These are phyloP conservation scores for Mycosphaerella sp. DNA, from an alignment of 2,329 filamentous ascomycete species.

Conservation along the genomic window DNA sequence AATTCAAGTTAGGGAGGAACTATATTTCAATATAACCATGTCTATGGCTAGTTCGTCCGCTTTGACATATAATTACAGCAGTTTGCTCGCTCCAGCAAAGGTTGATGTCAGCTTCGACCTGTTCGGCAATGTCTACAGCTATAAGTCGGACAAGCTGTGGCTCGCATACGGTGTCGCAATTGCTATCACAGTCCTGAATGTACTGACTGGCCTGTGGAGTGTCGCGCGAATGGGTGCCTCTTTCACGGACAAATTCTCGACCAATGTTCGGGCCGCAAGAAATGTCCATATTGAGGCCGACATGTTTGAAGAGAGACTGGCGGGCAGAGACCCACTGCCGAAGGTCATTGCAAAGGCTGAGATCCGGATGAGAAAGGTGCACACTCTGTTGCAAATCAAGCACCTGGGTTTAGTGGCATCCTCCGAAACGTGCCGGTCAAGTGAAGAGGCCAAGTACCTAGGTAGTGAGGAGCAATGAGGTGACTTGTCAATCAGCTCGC, in stretches of 20 bases:
- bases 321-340: slow-evolving; percentile 13
- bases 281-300: slow-evolving; percentile 10
- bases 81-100: slow-evolving; percentile 5
- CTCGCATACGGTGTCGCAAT: slow-evolving; percentile 19
- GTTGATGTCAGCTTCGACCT: slow-evolving; percentile 6
- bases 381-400: background rate
- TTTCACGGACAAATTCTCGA: slow-evolving; percentile 23
- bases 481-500: too few relatives aligned
- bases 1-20: slow-evolving; percentile 10
- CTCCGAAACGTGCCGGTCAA: background rate
- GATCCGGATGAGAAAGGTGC: background rate
- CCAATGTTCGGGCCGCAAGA: slow-evolving; percentile 11
- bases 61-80: slow-evolving; percentile 5
- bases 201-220: slow-evolving; percentile 10
- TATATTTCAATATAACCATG: slow-evolving; percentile 21
- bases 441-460: background rate
- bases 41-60: slow-evolving; percentile 16
- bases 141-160: slow-evolving; percentile 16
- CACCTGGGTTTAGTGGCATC: background rate
- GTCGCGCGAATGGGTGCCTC: slow-evolving; percentile 13
- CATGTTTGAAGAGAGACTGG: slow-evolving; percentile 3
- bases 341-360: slow-evolving; percentile 10
- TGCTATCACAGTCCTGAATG: slow-evolving; percentile 9
- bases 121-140: slow-evolving; percentile 19
- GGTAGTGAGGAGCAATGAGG: too few relatives aligned